Evolutionary conservation across 2,329 filamentous ascomycete species (phyloP), one percentile per base, ranked within the genome.

Genomic region (Emmonsiellopsis sp.): DNA sequence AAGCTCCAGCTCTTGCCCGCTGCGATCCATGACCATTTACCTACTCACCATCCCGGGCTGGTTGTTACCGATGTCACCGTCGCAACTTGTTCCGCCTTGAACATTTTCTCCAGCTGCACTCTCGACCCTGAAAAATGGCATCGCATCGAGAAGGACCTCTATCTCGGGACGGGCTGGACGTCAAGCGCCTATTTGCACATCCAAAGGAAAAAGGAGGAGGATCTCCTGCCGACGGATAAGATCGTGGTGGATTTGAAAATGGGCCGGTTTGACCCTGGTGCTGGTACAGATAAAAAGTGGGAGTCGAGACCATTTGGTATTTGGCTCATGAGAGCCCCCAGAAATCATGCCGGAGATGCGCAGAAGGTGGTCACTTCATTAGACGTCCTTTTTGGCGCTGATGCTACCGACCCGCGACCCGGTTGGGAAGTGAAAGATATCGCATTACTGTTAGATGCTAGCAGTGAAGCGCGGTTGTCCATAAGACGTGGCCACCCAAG

Each of bases 21-120:
- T 63, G 82, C 86, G 56, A 86, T 96, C 61, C 91, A 96, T 76
- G 86, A 83, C 68, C 88, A 92, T 69, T 83, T 95, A 63, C 91
- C 91, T 31, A 81, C 84, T 57, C 90, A 95, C 70, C 87, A 94
- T 65, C 82, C 87, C 43, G 90, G 90, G 58, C 80, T 86, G 55
- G 84, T 95, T 63, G 82, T 95, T 62, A 95, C 88, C 65, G 91
- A 96, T 71, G 78, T 95, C 55, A 87, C 84, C 36, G 78, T 95
- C 58, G 79, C 81, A 14, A 85, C 79, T 50, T 96, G 91, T 71
- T 88, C 86, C 7, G 78, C 78, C 10, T 62, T 93, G 51, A 93
- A 91, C 65, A 65, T 81, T 33, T 85, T 92, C 55, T 85, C 86
- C 3, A 85, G 80, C 44, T 95, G 88, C 73, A 83, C 83, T 57